phyloP scores from a whole-genome alignment of 1,284 basidiomycete genomes.

The Boletus smithii region DNA sequence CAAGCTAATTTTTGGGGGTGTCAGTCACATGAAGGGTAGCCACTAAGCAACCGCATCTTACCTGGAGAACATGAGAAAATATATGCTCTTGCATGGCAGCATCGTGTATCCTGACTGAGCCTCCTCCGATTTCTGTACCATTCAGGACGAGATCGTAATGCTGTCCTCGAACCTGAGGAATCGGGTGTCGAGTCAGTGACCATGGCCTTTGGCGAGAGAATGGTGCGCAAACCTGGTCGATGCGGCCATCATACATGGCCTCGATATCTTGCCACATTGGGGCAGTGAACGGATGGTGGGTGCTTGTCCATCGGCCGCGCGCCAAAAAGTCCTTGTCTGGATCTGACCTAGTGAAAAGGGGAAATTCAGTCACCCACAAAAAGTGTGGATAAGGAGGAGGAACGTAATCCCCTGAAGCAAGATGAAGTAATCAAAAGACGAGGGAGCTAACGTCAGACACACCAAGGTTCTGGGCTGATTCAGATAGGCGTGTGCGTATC shows the following conservation, averaged over 20 bases:
- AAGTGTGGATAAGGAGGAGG: constrained; percentile 71
- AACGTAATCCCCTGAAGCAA: constrained; percentile 47
- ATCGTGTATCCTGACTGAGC: constrained; percentile 91
- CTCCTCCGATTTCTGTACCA: constrained; percentile 91
- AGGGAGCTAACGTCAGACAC: constrained; percentile 28
- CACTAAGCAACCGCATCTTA: constrained; percentile 34
- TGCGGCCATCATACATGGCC: constrained; percentile 65
- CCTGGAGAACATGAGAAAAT: constrained; percentile 76
- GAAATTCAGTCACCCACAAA: constrained; percentile 95
- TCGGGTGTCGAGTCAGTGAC: constrained; percentile 7
- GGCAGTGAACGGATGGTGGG: constrained; percentile 95
- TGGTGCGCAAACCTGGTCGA: constrained; percentile 52
- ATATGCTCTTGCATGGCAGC: constrained; percentile 81
- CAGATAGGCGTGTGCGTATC: constrained; percentile 65
- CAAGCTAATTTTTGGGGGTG: constrained; percentile 51
- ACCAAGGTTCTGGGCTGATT: constrained; percentile 62
- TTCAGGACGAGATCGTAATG: constrained; percentile 98
- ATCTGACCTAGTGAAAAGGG: constrained; percentile 87
- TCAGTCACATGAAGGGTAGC: constrained; percentile 4
- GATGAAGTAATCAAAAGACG: constrained; percentile 7
- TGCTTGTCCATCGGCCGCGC: constrained; percentile 83
- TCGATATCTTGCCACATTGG: constrained; percentile 88
- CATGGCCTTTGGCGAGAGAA: constrained; percentile 9
- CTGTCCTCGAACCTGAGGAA: constrained; percentile 77
- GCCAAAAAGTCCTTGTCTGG: constrained; percentile 84